Percentiles rank a stretch among this genome's conserved stretches.
These are phyloP conservation scores for Macrolepiota dolichaula DNA, from an alignment of 768 basidiomycete genomes.

Conservation along the genomic window DNA sequence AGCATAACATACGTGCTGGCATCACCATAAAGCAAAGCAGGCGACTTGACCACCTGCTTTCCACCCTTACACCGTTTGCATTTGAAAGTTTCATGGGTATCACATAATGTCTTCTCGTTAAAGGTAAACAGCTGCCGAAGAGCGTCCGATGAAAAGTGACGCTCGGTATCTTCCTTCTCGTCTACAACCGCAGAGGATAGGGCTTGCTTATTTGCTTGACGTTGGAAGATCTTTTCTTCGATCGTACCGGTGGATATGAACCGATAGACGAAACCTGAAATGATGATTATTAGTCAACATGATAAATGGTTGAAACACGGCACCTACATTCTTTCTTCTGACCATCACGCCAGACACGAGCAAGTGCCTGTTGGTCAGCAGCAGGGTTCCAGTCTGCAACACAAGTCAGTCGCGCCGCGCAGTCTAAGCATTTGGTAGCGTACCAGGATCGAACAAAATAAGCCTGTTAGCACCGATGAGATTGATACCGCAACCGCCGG, in stretches of 20 bases:
- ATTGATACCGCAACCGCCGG: constrained; percentile 96
- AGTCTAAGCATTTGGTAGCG: constrained; percentile 14
- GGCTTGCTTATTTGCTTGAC: constrained; percentile 94
- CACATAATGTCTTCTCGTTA: constrained; percentile 81
- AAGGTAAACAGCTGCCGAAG: constrained; percentile 90
- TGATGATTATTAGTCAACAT: neutral
- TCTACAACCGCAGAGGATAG: constrained; percentile 98
- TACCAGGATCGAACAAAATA: constrained; percentile 94
- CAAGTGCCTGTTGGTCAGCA: constrained; percentile 96
- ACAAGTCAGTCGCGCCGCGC: neutral
- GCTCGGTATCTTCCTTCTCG: constrained; percentile 91
- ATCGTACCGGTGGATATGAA: constrained; percentile 97
- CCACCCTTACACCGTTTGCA: constrained; percentile 89
- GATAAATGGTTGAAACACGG: neutral
- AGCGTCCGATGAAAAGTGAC: constrained; percentile 89
- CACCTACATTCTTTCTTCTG: constrained; percentile 97
- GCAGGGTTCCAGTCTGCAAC: constrained; percentile 95
- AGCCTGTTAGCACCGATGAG: constrained; percentile 93
- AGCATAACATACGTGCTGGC: constrained; percentile 82
- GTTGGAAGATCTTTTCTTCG: constrained; percentile 98
- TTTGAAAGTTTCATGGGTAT: constrained; percentile 99
- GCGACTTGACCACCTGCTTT: constrained; percentile 76
- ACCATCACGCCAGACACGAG: constrained; percentile 98
- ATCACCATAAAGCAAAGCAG: constrained; percentile 91
- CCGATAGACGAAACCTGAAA: constrained; percentile 91